Evolutionary conservation across 176 grass and related monocot species (phyloP), one percentile per base, ranked within the genome.

Genomic region (Tuctoria greenei): DNA sequence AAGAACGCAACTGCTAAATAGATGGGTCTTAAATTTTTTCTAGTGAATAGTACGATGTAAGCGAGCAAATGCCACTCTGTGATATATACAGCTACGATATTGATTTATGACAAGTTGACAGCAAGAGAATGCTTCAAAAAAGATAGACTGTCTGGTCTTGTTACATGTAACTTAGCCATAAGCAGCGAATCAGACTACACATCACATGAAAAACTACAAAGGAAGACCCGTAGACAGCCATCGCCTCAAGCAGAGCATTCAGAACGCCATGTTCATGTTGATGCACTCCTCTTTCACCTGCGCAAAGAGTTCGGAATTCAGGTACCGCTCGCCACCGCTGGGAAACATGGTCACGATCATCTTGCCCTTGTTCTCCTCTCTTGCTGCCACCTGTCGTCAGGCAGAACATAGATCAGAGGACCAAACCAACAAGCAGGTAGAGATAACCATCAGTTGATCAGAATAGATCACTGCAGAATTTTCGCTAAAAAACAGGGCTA

Each of bases 301-400:
- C 2, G 78, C 88, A 81, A 91, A 97, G 73, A 93, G 91, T 47
- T 84, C 84, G 0, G 86, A 89, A 31, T 74, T 93, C 36, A 86
- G 70, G 50, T 93, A 93, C 64, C 90, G 93, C 74, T 97, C 94
- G 5, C 75, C 90, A 11, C 86, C 81, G 26, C 90, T 91, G 37
- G 90, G 81, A 27, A 93, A 89, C 69, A 97, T 82, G 46, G 82
- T 93, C 61, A 93, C 88, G 12, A 93, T 81, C 86, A 93, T 91
- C 83, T 97, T 93, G 20, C 84, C 88, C 75, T 78, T 80, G 50
- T 81, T 91, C 46, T 97, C 90, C 66, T 80, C 81, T 85, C 77
- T 91, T 71, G 78, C 81, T 52, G 88, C 94, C 54, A 97, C 61
- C 88, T 97, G n/a, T n/a, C n/a, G 52, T 67, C 28, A 69, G 14